These are phyloP conservation scores for Botrytis fragariae DNA, from an alignment of 2,329 filamentous ascomycete species.

Conservation along the genomic window DNA sequence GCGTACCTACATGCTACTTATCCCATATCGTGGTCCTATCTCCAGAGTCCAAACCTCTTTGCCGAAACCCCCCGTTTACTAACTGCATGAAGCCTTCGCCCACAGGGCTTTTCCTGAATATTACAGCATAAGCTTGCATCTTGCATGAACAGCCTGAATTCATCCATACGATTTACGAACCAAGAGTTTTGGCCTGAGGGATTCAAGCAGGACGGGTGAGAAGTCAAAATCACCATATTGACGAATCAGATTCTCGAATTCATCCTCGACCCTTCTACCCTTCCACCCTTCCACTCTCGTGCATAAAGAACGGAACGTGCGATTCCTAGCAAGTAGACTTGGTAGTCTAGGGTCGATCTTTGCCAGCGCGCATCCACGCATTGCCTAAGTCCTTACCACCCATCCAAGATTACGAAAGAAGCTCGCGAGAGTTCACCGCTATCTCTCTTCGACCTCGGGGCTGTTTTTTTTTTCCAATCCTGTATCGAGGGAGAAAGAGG, in stretches of 20 bases:
- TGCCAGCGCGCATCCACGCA: conserved; percentile 13
- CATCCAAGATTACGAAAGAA: conserved; percentile 3
- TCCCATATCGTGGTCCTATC: not conserved
- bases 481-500: not conserved
- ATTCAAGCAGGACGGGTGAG: not conserved
- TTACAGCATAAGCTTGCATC: not conserved
- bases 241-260: not conserved
- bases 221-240: not conserved
- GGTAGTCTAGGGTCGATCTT: conserved; percentile 9
- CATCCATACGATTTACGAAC: not conserved
- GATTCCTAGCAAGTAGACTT: not conserved
- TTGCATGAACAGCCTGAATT: conserved; percentile 9
- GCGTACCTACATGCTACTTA: conserved; percentile 8
- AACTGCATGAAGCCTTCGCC: not conserved
- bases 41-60: not conserved
- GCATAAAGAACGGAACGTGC: not conserved
- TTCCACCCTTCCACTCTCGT: not conserved
- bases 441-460: conserved; percentile 8
- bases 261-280: not conserved
- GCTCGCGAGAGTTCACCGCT: conserved; percentile 12
- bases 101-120: not conserved
- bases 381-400: not conserved
- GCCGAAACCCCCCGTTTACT: not conserved
- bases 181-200: not conserved
- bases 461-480: conserved; percentile 1